Evolutionary conservation across 208 protist genomes (phyloP).

Genomic region (Leishmania guyanensis): DNA sequence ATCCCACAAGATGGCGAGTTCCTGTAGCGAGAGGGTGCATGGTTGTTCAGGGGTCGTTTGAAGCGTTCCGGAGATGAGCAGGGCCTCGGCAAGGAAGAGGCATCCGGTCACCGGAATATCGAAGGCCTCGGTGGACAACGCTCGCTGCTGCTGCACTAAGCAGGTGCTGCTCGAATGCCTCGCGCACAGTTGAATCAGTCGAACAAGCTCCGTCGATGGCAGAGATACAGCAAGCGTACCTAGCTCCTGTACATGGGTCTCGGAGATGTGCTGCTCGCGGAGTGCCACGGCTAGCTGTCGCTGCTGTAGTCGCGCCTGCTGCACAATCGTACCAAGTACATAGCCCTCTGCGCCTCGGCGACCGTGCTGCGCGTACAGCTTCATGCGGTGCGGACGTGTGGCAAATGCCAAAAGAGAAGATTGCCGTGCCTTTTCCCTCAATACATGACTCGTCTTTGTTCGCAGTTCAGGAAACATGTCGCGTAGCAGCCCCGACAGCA

Average conservation of each 20-base stretch:
- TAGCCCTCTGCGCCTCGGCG: conserved; percentile 31
- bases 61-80: conserved; percentile 36
- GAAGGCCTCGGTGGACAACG: neutral
- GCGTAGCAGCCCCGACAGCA: conserved; percentile 45
- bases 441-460: conserved; percentile 57
- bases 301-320: conserved; percentile 73
- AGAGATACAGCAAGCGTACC: conserved; percentile 32
- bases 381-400: conserved; percentile 59
- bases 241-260: conserved; percentile 37
- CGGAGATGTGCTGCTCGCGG: conserved; percentile 46
- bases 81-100: conserved; percentile 55
- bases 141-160: neutral
- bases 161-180: neutral
- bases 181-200: conserved; percentile 49
- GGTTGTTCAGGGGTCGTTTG: neutral
- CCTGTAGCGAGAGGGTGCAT: conserved; percentile 22
- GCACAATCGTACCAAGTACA: conserved; percentile 58
- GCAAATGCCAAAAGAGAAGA: conserved; percentile 74
- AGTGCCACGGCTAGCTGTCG: conserved; percentile 71
- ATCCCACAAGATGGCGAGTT: conserved; percentile 48
- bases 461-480: conserved; percentile 74
- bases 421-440: conserved; percentile 59
- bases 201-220: conserved; percentile 35
- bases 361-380: conserved; percentile 48
- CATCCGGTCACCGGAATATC: conserved; percentile 46